Evolutionary conservation across 2,329 filamentous ascomycete genomes (phyloP).

Genomic region (Talaromyces sp.): DNA sequence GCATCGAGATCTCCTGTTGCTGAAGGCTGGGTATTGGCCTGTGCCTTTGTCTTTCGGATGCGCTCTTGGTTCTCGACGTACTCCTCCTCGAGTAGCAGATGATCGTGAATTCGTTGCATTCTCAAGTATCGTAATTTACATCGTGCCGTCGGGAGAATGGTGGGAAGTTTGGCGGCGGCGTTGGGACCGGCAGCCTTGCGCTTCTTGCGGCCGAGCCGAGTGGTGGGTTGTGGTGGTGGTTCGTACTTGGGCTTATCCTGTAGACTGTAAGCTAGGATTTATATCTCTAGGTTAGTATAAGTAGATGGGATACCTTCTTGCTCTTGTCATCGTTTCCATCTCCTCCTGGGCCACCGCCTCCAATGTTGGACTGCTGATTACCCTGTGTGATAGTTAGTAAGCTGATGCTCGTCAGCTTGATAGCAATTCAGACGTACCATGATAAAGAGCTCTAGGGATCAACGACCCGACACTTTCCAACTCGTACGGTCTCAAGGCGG

Average conservation of each 20-base stretch:
- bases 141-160: conserved; percentile 90
- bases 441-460: conserved; percentile 16
- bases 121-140: conserved; percentile 96
- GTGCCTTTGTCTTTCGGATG: conserved; percentile 84
- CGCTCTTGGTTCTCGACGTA: conserved; percentile 99
- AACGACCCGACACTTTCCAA: neutral
- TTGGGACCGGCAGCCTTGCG: conserved; percentile 91
- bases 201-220: conserved; percentile 97
- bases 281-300: conserved; percentile 5
- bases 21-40: conserved; percentile 55
- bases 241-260: conserved; percentile 99
- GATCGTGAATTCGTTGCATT: conserved; percentile 98
- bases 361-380: conserved; percentile 75
- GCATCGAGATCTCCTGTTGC: conserved; percentile 69
- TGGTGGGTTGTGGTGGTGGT: conserved; percentile 93
- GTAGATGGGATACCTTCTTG: conserved; percentile 69
- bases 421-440: conserved; percentile 15
- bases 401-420: conserved; percentile 5
- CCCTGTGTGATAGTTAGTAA: conserved; percentile 34
- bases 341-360: conserved; percentile 62
- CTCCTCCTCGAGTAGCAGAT: conserved; percentile 93
- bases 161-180: conserved; percentile 90
- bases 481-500: neutral
- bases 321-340: conserved; percentile 84
- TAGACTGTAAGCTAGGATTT: neutral